Percentiles rank a stretch among this genome's conserved stretches.
These are phyloP conservation scores for Ambrosia artemisiifolia DNA, from an alignment of 129 eudicot species.

Conservation along the genomic window DNA sequence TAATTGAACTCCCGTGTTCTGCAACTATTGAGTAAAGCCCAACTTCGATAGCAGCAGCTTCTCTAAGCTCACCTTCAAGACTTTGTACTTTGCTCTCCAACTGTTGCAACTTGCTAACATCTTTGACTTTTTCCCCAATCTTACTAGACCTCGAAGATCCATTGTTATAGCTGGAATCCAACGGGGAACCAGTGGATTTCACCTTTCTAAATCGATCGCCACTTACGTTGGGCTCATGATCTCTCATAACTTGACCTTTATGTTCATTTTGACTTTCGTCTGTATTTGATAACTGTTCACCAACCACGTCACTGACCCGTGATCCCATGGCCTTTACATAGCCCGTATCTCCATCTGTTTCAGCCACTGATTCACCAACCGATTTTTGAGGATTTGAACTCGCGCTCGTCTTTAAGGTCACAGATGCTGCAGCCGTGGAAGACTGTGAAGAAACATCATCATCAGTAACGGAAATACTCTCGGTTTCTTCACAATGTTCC, in stretches of 20 bases:
- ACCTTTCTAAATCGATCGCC: slow-evolving; percentile 37
- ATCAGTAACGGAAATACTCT: slow-evolving; percentile 57
- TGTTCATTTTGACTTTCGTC: slow-evolving; percentile 24
- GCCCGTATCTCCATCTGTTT: slow-evolving; percentile 21
- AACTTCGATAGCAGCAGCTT: slow-evolving; percentile 90
- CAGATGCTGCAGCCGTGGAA: slow-evolving; percentile 51
- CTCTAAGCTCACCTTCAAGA: slow-evolving; percentile 82
- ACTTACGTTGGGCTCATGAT: slow-evolving; percentile 9
- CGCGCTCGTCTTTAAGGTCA: slow-evolving; percentile 36
- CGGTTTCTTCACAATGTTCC: slow-evolving; percentile 78
- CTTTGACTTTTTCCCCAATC: slow-evolving; percentile 34
- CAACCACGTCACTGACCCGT: slow-evolving; percentile 7
- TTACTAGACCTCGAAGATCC: slow-evolving; percentile 38
- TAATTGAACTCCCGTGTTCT: slow-evolving; percentile 89
- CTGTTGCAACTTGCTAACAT: slow-evolving; percentile 46
- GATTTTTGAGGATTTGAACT: slow-evolving; percentile 39
- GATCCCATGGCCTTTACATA: slow-evolving; percentile 8
- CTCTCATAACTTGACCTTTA: slow-evolving; percentile 6
- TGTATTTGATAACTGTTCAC: slow-evolving; percentile 6
- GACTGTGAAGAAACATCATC: slow-evolving; percentile 82
- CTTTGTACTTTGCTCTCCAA: slow-evolving; percentile 55
- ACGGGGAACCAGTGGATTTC: slow-evolving; percentile 54
- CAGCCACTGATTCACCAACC: slow-evolving; percentile 28
- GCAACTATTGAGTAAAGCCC: slow-evolving; percentile 88
- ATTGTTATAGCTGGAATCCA: slow-evolving; percentile 49